Percentiles rank a stretch among this genome's conserved stretches.
These are phyloP conservation scores for Wickerhamiella alocasiicola DNA, from an alignment of 805 yeast species.

Conservation along the genomic window DNA sequence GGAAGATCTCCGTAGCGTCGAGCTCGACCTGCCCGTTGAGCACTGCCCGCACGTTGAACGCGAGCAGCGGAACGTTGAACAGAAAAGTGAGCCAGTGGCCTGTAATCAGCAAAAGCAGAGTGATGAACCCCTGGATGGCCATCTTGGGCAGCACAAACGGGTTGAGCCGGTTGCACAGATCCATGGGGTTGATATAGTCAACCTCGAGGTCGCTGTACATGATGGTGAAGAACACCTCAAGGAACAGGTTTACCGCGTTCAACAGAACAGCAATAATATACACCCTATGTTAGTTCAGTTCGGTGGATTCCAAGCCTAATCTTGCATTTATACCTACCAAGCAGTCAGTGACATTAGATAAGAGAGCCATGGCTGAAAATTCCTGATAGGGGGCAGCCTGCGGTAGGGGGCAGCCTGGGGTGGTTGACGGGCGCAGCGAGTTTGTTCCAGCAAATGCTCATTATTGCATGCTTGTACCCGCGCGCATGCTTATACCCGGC, in stretches of 20 bases:
- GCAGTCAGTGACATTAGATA: conserved; percentile 10
- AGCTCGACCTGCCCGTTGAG: conserved; percentile 68
- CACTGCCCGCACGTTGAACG: conserved; percentile 69
- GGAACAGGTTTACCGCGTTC: conserved; percentile 77
- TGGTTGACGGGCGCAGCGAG: too few relatives aligned
- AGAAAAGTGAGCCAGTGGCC: conserved; percentile 90
- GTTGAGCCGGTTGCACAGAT: conserved; percentile 85
- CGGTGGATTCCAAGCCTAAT: background rate
- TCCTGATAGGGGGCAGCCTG: too few relatives aligned
- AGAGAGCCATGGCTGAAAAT: too few relatives aligned
- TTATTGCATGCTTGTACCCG: too few relatives aligned
- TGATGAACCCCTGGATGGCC: conserved; percentile 51
- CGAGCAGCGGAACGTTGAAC: conserved; percentile 72
- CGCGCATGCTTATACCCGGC: too few relatives aligned
- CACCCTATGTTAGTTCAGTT: conserved; percentile 21
- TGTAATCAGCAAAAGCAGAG: conserved; percentile 60
- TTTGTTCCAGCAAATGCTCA: too few relatives aligned
- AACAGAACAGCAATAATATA: conserved; percentile 50
- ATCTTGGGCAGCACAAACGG: conserved; percentile 82
- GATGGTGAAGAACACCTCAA: conserved; percentile 90
- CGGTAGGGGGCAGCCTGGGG: too few relatives aligned
- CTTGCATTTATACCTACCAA: conserved; percentile 1
- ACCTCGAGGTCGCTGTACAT: conserved; percentile 63
- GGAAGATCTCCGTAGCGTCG: conserved; percentile 95
- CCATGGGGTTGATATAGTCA: conserved; percentile 94